Base-by-base conservation (phyloP, 1,284 basidiomycete genomes). In the Sanguinoderma infundibulare region DNA sequence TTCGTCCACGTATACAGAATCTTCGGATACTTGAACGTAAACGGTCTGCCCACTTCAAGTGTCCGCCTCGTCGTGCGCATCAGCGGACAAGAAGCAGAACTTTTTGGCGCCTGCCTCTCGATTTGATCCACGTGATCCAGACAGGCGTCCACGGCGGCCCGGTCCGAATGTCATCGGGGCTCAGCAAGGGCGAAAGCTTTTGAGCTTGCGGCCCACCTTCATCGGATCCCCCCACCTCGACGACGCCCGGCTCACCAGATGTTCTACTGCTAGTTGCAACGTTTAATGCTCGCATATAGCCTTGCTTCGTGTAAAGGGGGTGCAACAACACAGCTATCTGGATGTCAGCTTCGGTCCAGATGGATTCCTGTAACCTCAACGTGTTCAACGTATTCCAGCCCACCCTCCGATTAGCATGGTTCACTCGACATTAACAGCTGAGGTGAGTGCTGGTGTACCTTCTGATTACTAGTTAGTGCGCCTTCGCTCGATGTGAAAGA, bases 31-130 rank as follows among this genome's bases (percentile, higher is more conserved):
- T 59, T 34, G 20, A 59, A 35, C 26, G 44, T 32, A 20, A 54
- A 49, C n/a, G 52, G 46, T 5, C 22, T 26, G 15, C 46, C 46
- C 3, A 54, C 12, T 20, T 32, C 26, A 12, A 49, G 12, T 7
- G 9, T 12, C 4, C 12, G n/a, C 8, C 46, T 36, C 0, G 55
- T 32, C 35, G 20, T n/a, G n/a, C n/a, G n/a, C n/a, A n/a, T n/a
- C n/a, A n/a, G n/a, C n/a, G n/a, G n/a, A n/a, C n/a, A n/a, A 78
- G 12, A 83, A 81, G 22, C 20, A 57, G 64, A 51, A 53, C 55
- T 57, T 66, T 62, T 63, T 56, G 54, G 53, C 58, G 53, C 59
- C 30, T 32, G n/a, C 24, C 14, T 17, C 17, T 46, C 42, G 14
- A 10, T 5, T 15, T 46, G 3, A 6, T 1, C 0, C 42, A 46